Evolutionary conservation across 495 filamentous ascomycete genomes (phyloP).

Genomic region (Talaromyces thailandensis): DNA sequence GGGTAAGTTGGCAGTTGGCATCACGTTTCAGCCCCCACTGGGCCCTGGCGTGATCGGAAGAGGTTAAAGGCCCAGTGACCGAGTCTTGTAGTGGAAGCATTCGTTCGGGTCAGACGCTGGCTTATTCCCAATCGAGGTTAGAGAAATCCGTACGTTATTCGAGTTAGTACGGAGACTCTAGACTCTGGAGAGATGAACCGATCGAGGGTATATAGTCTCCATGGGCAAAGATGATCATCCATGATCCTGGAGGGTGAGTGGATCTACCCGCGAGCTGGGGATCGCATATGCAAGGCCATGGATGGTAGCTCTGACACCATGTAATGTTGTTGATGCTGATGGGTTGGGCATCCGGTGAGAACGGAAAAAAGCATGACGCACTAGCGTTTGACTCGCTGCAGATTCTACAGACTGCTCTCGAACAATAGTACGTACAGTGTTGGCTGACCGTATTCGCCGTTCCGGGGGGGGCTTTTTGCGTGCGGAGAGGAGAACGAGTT

Average conservation of each 20-base stretch:
- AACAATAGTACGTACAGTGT: not conserved
- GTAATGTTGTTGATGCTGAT: not conserved
- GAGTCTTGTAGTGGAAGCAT: not conserved
- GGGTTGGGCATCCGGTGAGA: not conserved
- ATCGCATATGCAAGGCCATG: not conserved
- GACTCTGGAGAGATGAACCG: not conserved
- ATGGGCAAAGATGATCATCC: not conserved
- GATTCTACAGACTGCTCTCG: not conserved
- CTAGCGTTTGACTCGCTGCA: not conserved
- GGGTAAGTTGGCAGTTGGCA: not conserved
- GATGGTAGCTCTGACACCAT: not conserved
- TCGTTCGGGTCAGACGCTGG: not conserved
- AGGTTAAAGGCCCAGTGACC: conserved; percentile 1
- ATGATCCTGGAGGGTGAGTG: not conserved
- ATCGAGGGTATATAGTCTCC: not conserved
- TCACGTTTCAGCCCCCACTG: conserved; percentile 4
- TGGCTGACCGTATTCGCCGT: not conserved
- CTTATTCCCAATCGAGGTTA: not conserved
- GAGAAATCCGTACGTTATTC: not conserved
- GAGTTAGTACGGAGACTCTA: too few relatives aligned
- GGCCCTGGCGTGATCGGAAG: not conserved
- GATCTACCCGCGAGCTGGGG: not conserved
- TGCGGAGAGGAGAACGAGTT: not conserved
- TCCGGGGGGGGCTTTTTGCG: not conserved
- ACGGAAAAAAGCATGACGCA: not conserved